These are phyloP conservation scores for Rhizopus microsporus DNA, from an alignment of 371 early-diverging fungal species.

Conservation along the genomic window DNA sequence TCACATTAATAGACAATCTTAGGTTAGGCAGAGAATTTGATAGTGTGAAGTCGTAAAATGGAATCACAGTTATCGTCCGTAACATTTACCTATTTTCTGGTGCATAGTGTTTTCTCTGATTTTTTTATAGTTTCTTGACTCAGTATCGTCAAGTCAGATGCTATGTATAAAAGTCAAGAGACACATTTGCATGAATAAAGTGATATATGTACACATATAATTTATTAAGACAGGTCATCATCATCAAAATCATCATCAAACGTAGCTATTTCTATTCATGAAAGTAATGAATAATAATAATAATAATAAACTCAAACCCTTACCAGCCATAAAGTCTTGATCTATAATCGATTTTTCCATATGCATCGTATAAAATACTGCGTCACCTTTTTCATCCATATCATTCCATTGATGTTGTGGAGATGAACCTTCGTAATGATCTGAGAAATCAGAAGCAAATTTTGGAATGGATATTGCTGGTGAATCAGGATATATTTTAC, in stretches of 20 bases:
- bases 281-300: background rate
- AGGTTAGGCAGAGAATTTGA: no score
- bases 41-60: no score
- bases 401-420: conserved; percentile 12
- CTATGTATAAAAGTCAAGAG: no score
- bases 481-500: conserved; percentile 9
- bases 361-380: conserved; percentile 14
- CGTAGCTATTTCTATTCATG: no score
- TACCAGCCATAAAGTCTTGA: conserved; percentile 21
- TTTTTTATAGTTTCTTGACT: no score
- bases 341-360: conserved; percentile 23
- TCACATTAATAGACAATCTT: no score
- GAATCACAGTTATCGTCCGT: no score
- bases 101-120: no score
- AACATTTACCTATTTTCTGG: no score
- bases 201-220: background rate
- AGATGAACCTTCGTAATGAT: background rate
- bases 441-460: background rate
- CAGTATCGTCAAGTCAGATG: no score
- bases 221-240: conserved; percentile 17
- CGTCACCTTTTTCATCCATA: conserved; percentile 24
- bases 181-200: background rate
- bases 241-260: conserved; percentile 33
- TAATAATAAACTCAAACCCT: background rate
- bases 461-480: background rate